Conservation (phyloP, 1,284 basidiomycete species). For the Cystobasidium slooffiae region DNA sequence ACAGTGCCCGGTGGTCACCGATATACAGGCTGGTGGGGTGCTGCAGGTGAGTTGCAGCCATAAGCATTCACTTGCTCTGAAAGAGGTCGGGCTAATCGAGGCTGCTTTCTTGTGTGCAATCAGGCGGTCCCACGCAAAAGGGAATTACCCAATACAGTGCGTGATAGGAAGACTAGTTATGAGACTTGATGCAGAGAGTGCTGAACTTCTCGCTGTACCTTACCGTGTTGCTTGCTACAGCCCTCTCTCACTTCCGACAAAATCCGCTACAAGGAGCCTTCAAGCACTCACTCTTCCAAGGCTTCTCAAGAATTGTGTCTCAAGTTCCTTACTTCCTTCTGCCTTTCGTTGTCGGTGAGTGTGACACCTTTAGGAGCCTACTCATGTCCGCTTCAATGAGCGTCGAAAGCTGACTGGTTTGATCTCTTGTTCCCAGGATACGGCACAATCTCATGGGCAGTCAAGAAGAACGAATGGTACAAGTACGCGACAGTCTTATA, state of each 20-base stretch:
- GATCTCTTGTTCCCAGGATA: constrained; percentile 16
- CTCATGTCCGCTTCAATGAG: not conserved
- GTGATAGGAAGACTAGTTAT: not conserved
- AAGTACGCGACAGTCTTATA: constrained; percentile 19
- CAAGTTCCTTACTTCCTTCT: constrained; percentile 45
- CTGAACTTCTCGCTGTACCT: not conserved
- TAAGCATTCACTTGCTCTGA: not conserved
- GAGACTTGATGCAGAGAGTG: not conserved
- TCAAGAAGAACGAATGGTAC: constrained; percentile 45
- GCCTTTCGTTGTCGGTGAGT: constrained; percentile 44
- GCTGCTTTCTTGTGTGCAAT: not conserved
- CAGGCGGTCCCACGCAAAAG: constrained; percentile 43
- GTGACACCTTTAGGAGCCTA: not conserved
- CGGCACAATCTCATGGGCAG: constrained; percentile 42
- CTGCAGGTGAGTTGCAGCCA: constrained; percentile 11
- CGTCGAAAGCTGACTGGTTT: not conserved
- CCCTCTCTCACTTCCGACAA: constrained; percentile 45
- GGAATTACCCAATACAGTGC: constrained; percentile 45
- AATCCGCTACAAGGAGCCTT: constrained; percentile 46
- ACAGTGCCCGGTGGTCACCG: constrained; percentile 27
- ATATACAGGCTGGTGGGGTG: constrained; percentile 46
- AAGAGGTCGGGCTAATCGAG: constrained; percentile 14
- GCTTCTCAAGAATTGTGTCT: constrained; percentile 33
- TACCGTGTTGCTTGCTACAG: constrained; percentile 1
- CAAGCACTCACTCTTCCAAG: constrained; percentile 43